Base-by-base conservation (phyloP, 2,329 filamentous ascomycete species). In the Ophiostoma himal-ulmi region DNA sequence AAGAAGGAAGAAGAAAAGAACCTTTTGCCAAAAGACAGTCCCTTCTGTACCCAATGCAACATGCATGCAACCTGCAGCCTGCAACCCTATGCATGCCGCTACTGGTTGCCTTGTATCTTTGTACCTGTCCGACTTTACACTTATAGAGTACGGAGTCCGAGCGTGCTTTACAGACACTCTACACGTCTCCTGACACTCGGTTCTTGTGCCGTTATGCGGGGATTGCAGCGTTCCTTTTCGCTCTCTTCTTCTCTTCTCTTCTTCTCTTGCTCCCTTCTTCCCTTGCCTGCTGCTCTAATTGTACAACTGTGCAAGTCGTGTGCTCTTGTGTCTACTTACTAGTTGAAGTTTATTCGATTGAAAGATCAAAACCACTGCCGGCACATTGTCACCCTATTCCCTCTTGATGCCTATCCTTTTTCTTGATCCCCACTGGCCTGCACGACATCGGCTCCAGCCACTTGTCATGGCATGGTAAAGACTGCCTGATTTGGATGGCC, bases 231-330 rank as follows among this genome's bases (percentile, higher is more conserved):
- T 22, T 62, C 57, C 26, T 62, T 36, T 11, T 48, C 30, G 7
- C 41, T 69, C n/a, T 34, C n/a, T 48, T 69, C 22, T 30, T 41
- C 67, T 68, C 37, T 44, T 44, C 41, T 69, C 22, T 30, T 41
- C 68, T 69, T 54, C 39, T 44, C 17, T 44, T 13, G 37, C 37
- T 34, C 20, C 17, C 26, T 10, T 34, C 62, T 65, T 39, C 8
- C 11, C 5, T 39, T 66, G 64, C 6, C n/a, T 41, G 64, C 36
- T 37, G 36, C 10, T 41, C n/a, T 20, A n/a, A 17, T 39, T 30
- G 36, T 34, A 37, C 34, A 14, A 65, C 34, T 65, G 34, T 10
- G 13, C 39, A 44, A 6, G 37, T 67, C 34, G 34, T 62, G 57
- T 62, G 57, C 22, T 30, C 22, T 22, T 54, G 20, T 54, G 41